Evolutionary conservation across 106 monocot genomes (phyloP), one percentile per base, ranked within the genome.

Genomic region (Hemerocallis citrina): DNA sequence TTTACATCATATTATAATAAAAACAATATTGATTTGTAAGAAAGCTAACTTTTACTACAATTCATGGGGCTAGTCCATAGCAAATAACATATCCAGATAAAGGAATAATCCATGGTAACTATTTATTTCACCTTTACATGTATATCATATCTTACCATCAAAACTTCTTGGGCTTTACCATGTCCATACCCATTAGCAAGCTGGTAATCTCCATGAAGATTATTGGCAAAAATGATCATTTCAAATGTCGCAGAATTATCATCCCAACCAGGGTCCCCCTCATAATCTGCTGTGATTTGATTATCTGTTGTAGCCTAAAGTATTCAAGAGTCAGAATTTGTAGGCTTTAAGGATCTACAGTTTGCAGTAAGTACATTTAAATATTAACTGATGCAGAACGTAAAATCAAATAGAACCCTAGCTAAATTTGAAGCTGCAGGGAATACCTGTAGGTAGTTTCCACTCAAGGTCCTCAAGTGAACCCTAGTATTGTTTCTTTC

Each of bases 201-300:
- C 61, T 92, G 92, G 63, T 75, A 84, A 61, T 92, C 92, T 55
- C 92, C 92, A 68, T 81, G 92, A 57, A 92, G 69, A 63, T 70
- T 74, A 63, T 84, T 87, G 28, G 72, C 66, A 69, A 66, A 51
- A 47, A 87, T 78, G 24, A 58, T 56, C 83, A 87, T 77, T 60
- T 87, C 77, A 74, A 92, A 84, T 16, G 83, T 87, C 27, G 87
- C 83, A 10, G 66, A 47, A 74, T 81, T 81, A 73, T 81, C 66
- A 67, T 84, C 84, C 87, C 83, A 92, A 8, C 75, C 78, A 28
- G 87, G 86, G 20, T 75, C 52, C 13, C 50, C 77, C 35, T 23
- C 33, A 71, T 87, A 81, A 74, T 81, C 62, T 60, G 77, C 62
- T 57, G 28, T 55, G 39, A 92, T 79, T 62, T 63, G 74, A 69